These are phyloP conservation scores for Pelargonium cotyledonis DNA, from an alignment of 441 rosid species.

Conservation along the genomic window DNA sequence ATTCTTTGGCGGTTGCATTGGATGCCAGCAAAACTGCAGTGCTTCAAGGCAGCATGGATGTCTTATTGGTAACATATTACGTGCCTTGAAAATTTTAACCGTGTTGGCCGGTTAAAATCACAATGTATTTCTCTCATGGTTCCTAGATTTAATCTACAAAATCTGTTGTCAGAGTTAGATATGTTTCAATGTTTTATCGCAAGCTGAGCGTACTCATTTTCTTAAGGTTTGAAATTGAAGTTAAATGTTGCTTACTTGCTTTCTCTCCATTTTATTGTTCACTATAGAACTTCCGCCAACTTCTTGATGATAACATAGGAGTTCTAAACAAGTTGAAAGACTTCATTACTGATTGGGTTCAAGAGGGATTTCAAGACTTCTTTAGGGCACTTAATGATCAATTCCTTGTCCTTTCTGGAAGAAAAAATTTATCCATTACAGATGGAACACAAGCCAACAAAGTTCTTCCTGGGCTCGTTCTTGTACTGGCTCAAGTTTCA, in stretches of 20 bases:
- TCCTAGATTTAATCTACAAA: not conserved
- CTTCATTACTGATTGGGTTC: constrained; percentile 62
- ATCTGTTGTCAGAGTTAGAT: not conserved
- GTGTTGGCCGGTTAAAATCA: constrained; percentile 11
- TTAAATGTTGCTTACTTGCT: constrained; percentile 8
- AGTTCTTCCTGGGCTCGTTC: constrained; percentile 61
- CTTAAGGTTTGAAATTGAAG: not conserved
- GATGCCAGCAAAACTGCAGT: constrained; percentile 69
- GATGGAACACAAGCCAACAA: constrained; percentile 53
- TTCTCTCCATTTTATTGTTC: constrained; percentile 14
- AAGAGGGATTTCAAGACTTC: constrained; percentile 92
- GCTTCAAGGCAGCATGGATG: constrained; percentile 82
- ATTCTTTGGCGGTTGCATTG: constrained; percentile 52
- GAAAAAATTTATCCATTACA: constrained; percentile 37
- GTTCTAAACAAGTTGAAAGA: constrained; percentile 60
- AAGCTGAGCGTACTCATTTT: constrained; percentile 10
- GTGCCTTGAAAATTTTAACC: constrained; percentile 5
- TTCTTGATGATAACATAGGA: constrained; percentile 62
- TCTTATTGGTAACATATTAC: constrained; percentile 54
- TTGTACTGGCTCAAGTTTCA: constrained; percentile 81
- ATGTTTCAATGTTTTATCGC: not conserved
- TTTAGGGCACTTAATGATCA: constrained; percentile 59
- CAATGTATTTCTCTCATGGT: not conserved
- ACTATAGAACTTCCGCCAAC: constrained; percentile 65
- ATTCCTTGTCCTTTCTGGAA: constrained; percentile 70